A percentile compares a stretch with the other conserved stretches of the same genome.
Evolutionary conservation across 179 eudicot genomes (phyloP).

Genomic region (Actinidia chinensis): DNA sequence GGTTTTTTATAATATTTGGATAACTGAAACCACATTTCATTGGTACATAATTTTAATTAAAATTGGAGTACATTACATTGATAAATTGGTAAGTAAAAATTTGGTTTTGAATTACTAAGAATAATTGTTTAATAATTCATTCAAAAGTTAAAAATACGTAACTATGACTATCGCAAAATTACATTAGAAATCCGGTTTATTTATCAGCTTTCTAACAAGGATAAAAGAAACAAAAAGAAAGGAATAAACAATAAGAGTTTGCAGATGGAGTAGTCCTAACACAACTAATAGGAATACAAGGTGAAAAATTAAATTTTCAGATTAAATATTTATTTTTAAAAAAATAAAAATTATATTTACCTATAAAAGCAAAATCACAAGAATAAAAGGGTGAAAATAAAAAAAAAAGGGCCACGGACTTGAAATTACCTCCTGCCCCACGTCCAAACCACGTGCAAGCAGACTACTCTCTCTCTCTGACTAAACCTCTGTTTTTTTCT

Average conservation of each 20-base stretch:
- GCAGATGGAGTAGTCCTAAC: background rate
- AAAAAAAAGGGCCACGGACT: background rate
- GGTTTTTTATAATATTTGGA: no score
- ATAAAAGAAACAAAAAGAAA: no score
- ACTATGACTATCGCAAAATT: background rate
- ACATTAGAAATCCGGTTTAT: background rate
- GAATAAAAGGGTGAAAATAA: background rate
- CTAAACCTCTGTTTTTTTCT: background rate
- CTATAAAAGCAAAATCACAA: background rate
- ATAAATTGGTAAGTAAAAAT: no score
- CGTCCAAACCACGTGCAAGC: conserved; percentile 25
- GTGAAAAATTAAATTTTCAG: background rate
- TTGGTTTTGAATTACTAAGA: no score
- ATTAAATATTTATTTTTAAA: background rate
- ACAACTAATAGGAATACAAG: background rate
- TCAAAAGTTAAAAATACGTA: no score
- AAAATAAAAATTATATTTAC: background rate
- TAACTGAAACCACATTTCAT: no score
- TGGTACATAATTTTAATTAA: no score
- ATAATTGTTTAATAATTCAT: no score
- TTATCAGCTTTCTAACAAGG: no score
- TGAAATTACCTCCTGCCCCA: background rate
- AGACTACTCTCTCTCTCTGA: background rate
- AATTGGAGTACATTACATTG: no score
- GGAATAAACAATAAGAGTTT: background rate